Evolutionary conservation across 225 moss, liverwort and hornwort genomes (phyloP), one percentile per base, ranked within the genome.

Genomic region (Rhytidiadelphus loreus): DNA sequence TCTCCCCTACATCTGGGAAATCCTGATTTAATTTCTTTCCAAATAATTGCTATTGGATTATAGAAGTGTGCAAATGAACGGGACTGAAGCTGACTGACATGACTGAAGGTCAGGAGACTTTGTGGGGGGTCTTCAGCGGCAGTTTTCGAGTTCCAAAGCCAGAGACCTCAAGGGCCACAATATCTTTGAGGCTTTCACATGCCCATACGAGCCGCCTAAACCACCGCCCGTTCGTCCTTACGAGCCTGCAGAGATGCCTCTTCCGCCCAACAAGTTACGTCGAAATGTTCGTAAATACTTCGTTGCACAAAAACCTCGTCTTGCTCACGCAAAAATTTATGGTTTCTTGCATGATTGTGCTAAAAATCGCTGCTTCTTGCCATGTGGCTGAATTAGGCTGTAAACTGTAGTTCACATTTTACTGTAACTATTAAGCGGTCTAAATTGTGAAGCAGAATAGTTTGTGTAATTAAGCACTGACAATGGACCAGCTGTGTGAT

Each of bases 51-150:
- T n/a, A 64, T 53, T 78, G 60, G 80, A 46, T 52, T 55, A 41
- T 52, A 44, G 43, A 56, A 56, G 26, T 83, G 43, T 57, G 50
- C 60, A 81, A 65, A 52, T 61, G 73, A n/a, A 80, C 78, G 65
- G 70, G 35, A 58, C 77, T 87, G 82, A 87, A 80, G 59, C 75
- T 30, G 81, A 90, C 89, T 88, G 83, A 89, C 84, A 57, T 88
- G 75, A 86, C 86, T 86, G 77, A 88, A 86, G 91, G 84, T 86
- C 92, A 89, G 91, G 88, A 89, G 86, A 83, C 56, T 92, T 86
- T 87, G 82, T 89, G 87, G 63, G 59, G 85, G 89, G 69, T 81
- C 88, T 91, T 78, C 93, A 93, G 93, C 91, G 91, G 90, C 89
- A 90, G 74, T 48, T 48, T 83, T 91, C 93, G 50, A 91, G 86